Conservation (phyloP, 352 stramenopile genomes). For the Poterioochromonas sp. region DNA sequence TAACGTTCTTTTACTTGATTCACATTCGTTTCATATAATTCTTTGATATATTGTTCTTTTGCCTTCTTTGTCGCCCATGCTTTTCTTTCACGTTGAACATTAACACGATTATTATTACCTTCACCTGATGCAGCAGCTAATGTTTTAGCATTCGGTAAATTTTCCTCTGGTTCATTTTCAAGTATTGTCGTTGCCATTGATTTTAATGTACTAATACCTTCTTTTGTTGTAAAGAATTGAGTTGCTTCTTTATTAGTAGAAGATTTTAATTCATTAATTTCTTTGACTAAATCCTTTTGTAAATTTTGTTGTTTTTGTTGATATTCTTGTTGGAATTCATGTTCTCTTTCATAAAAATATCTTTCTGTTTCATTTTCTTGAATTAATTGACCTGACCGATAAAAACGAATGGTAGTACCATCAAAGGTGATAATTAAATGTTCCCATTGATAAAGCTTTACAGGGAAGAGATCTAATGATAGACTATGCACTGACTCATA, state of each 20-base stretch:
- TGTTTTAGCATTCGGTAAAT: neutral
- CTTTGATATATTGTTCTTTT: neutral
- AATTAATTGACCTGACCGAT: slow-evolving; percentile 64
- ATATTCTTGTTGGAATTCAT: neutral
- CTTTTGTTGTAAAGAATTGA: neutral
- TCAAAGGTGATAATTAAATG: slow-evolving; percentile 75
- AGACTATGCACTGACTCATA: slow-evolving; percentile 68
- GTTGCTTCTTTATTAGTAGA: neutral
- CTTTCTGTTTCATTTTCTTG: slow-evolving; percentile 46
- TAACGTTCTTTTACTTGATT: neutral
- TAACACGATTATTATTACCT: neutral
- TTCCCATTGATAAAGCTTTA: slow-evolving; percentile 63
- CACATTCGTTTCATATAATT: neutral
- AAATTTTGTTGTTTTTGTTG: neutral
- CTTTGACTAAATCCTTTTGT: neutral
- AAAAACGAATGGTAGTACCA: slow-evolving; percentile 66
- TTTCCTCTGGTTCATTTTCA: neutral
- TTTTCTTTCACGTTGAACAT: neutral
- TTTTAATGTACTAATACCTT: neutral
- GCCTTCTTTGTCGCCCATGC: neutral
- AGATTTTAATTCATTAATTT: neutral
- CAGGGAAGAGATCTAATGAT: slow-evolving; percentile 50
- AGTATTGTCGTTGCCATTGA: neutral
- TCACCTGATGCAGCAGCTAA: neutral
- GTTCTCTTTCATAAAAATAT: slow-evolving; percentile 4